A percentile compares a stretch with the other conserved stretches of the same genome.
Evolutionary conservation across 305 asterid species (phyloP).

Genomic region (Solanum hybrid): DNA sequence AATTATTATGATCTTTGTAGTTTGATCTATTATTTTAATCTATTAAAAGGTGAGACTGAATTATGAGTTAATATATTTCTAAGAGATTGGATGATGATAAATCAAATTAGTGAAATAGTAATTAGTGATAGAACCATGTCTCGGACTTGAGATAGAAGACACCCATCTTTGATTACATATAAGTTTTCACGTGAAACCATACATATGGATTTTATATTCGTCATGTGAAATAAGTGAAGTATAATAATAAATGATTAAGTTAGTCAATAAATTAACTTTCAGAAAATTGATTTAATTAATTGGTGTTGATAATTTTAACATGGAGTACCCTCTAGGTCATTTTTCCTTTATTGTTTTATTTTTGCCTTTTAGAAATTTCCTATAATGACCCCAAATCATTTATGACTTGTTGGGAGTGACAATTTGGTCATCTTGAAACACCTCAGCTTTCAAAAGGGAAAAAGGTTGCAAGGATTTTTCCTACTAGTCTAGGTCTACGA

Average conservation of each 20-base stretch:
- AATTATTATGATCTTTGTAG: not conserved
- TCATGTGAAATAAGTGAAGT: not conserved
- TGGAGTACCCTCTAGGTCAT: not conserved
- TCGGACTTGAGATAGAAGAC: not conserved
- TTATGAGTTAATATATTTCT: not conserved
- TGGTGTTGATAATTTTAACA: too few relatives aligned
- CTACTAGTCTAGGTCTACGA: too few relatives aligned
- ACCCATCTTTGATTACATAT: not conserved
- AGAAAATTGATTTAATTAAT: too few relatives aligned
- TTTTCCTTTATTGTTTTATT: too few relatives aligned
- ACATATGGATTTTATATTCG: too few relatives aligned
- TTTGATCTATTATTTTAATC: too few relatives aligned
- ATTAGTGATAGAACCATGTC: not conserved
- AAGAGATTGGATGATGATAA: not conserved
- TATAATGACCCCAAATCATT: too few relatives aligned
- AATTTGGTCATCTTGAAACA: not conserved
- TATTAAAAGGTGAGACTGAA: not conserved
- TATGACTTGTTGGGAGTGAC: not conserved
- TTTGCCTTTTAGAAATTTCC: not conserved
- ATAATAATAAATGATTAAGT: not conserved
- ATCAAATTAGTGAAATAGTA: not conserved
- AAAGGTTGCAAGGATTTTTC: too few relatives aligned
- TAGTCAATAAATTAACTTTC: not conserved
- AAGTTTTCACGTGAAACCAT: not conserved
- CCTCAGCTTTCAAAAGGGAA: not conserved